A percentile compares a stretch with the other conserved stretches of the same genome.
Conservation (phyloP, 257 asterid species). For the Solanum peruvianum region DNA sequence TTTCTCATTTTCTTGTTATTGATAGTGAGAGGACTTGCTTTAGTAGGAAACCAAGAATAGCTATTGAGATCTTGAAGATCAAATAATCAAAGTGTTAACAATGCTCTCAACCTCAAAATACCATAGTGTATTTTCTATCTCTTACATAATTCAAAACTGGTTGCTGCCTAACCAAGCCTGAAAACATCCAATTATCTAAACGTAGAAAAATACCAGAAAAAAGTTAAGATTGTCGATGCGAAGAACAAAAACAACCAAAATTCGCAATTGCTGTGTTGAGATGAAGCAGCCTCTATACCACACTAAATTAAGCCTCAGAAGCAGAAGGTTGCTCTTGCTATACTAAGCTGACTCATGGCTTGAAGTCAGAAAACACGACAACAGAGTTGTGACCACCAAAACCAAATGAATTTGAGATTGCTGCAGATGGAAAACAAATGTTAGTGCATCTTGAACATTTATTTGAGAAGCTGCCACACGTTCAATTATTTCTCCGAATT, state of each 20-base stretch:
- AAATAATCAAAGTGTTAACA: neutral
- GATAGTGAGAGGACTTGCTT: neutral
- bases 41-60: neutral
- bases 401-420: slow-evolving; percentile 74
- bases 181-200: neutral
- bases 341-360: slow-evolving; percentile 27
- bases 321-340: slow-evolving; percentile 6
- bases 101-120: neutral
- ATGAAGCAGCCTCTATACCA: neutral
- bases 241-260: slow-evolving; percentile 9
- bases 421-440: slow-evolving; percentile 29
- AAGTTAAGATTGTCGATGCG: neutral
- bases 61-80: neutral
- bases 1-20: neutral
- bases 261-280: neutral
- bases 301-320: neutral
- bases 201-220: neutral
- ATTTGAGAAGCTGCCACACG: neutral
- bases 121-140: neutral
- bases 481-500: neutral
- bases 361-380: slow-evolving; percentile 62
- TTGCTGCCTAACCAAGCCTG: slow-evolving; percentile 9
- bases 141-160: neutral
- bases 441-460: neutral
- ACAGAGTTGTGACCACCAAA: slow-evolving; percentile 84